Base-by-base conservation (phyloP, 2,329 filamentous ascomycete species). In the Cercospora zeina region DNA sequence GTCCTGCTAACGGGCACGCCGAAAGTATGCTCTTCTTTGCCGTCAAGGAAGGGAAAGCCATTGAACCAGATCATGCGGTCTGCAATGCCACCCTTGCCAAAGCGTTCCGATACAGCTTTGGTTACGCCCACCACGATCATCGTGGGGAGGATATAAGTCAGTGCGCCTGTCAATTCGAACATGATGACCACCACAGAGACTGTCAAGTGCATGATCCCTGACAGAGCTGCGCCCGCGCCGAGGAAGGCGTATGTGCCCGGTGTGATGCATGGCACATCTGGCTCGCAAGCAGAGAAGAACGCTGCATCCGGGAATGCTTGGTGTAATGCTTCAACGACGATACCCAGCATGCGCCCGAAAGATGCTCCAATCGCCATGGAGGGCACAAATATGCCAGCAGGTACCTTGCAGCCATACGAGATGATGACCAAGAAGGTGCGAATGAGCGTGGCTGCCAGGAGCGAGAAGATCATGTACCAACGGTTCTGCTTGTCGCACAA, bases 41-140 rank as follows among this genome's bases (percentile, higher is more conserved):
- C 96, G 78, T 99, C 95, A 2, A 99, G 82, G 77, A 96, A 99
- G 0, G 95, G 95, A 72, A 97, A 96, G 1, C 95, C 95, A 70
- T 91, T 97, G 78, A 97, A 96, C 89, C 92, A 96, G 70, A 99
- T 99, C 91, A 97, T 96, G 65, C 92, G 89, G 75, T 99, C 95
- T 21, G 95, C 95, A 62, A 99, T 97, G 51, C 95, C 95, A 31
- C 93, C 95, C 73, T 93, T 96, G n/a, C 92, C 91, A 72, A 96
- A 95, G 11, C 92, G 82, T 68, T 96, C 91, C 65, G 90, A 88
- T 51, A 99, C 90, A 13, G 90, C 90, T 80, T 99, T 99, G 39
- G 93, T 97, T 33, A 97, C 89, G 54, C 95, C 95, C 2, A 97
- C 95, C 0, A 97, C 95, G 69, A 99, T 97, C 95, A 99, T 99